Evolutionary conservation across 2,329 filamentous ascomycete species (phyloP).

Genomic region (Fusarium zealandicum): DNA sequence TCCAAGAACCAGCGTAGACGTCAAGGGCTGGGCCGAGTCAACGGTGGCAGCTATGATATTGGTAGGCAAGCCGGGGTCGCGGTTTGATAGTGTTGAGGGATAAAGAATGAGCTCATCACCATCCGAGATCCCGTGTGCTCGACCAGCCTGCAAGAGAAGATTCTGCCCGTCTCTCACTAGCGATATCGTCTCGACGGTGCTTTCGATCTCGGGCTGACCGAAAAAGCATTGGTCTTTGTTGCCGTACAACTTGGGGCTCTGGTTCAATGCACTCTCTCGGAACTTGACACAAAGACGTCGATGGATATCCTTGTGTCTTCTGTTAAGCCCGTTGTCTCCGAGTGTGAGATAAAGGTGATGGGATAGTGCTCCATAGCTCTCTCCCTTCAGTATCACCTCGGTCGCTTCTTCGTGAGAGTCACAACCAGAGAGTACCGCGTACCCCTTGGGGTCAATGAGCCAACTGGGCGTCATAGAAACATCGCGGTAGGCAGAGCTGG

Average conservation of each 20-base stretch:
- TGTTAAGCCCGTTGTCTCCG: not conserved
- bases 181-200: not conserved
- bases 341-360: not conserved
- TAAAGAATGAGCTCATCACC: slow-evolving; percentile 14
- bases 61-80: not conserved
- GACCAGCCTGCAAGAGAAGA: slow-evolving; percentile 5
- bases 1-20: not conserved
- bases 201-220: not conserved
- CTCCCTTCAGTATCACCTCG: not conserved
- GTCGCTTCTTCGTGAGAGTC: slow-evolving; percentile 11
- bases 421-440: slow-evolving; percentile 18
- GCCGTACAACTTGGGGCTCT: slow-evolving; percentile 13
- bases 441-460: slow-evolving; percentile 14
- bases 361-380: slow-evolving; percentile 3
- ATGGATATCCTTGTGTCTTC: slow-evolving; percentile 6
- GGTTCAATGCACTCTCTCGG: not conserved
- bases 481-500: not conserved
- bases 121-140: slow-evolving; percentile 10
- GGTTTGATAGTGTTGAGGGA: not conserved
- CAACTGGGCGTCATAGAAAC: slow-evolving; percentile 9
- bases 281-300: slow-evolving; percentile 1
- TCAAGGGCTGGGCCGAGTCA: not conserved
- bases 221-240: slow-evolving; percentile 28
- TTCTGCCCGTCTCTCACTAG: not conserved
- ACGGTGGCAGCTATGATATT: not conserved